These are phyloP conservation scores for Rhodotorula sp. DNA, from an alignment of 1,284 basidiomycete species.

Conservation along the genomic window DNA sequence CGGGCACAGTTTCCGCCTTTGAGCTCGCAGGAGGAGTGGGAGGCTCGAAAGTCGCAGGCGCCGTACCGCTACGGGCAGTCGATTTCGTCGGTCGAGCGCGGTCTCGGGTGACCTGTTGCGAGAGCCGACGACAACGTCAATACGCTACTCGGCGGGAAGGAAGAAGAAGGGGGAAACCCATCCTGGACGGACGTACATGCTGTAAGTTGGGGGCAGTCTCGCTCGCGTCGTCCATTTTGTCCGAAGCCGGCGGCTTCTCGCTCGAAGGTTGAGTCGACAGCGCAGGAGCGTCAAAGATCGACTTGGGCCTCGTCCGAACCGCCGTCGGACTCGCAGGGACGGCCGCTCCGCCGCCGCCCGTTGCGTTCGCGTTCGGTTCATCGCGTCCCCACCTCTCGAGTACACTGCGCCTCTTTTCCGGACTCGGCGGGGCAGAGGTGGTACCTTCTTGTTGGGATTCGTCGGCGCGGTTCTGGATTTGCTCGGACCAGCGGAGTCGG, in stretches of 20 bases:
- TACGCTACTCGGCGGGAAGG: too few relatives aligned
- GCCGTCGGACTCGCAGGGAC: conserved; percentile 2
- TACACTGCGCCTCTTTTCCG: conserved; percentile 29
- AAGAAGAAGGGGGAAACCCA: background rate
- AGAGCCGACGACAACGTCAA: background rate
- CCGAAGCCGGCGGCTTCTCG: background rate
- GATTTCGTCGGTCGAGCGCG: conserved; percentile 19
- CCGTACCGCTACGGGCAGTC: background rate
- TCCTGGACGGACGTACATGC: background rate
- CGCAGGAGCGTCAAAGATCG: background rate
- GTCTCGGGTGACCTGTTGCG: conserved; percentile 2
- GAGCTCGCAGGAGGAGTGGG: too few relatives aligned
- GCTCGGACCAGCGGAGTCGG: conserved; percentile 23
- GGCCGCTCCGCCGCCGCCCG: background rate
- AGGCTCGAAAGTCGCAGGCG: background rate
- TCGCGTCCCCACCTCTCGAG: conserved; percentile 33
- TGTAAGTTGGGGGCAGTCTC: background rate
- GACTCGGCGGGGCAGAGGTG: background rate
- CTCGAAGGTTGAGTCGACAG: too few relatives aligned
- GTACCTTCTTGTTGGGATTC: background rate
- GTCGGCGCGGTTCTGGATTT: background rate
- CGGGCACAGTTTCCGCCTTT: too few relatives aligned
- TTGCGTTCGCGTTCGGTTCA: conserved; percentile 16
- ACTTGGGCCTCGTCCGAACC: background rate
- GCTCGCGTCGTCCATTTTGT: background rate